phyloP scores from a whole-genome alignment of 192 early-diverging fungal species.

The Glomus cerebriforme region DNA sequence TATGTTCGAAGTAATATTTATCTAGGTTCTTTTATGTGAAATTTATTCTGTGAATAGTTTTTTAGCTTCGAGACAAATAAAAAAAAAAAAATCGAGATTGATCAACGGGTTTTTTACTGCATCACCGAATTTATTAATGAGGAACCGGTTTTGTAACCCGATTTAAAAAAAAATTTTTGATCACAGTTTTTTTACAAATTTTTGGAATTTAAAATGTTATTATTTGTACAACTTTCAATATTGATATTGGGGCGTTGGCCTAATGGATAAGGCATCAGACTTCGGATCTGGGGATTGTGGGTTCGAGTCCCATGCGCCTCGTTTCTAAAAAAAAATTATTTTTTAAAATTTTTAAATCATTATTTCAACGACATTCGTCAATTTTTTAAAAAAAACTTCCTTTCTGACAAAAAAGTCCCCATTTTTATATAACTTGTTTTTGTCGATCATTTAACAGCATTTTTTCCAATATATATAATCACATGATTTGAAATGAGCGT shows the following conservation, averaged over 20 bases:
- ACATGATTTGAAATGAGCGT: too few species aligned
- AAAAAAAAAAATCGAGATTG: neutral
- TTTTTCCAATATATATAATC: too few species aligned
- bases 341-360: neutral
- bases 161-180: too few species aligned
- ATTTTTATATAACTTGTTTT: neutral
- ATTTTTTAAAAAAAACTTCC: neutral
- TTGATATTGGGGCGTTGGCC: constrained; percentile 35
- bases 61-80: too few species aligned
- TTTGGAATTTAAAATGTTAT: neutral
- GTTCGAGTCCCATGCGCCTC: constrained; percentile 48
- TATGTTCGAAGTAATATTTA: too few species aligned
- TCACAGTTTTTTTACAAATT: neutral
- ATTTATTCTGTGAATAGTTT: too few species aligned
- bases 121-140: too few species aligned
- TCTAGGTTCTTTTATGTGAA: too few species aligned
- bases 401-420: neutral
- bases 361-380: neutral
- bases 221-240: neutral
- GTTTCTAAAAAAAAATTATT: constrained; percentile 2
- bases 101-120: too few species aligned
- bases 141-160: too few species aligned
- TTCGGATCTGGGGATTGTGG: constrained; percentile 51
- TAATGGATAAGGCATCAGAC: constrained; percentile 50
- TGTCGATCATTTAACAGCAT: too few species aligned